Evolutionary conservation across 2,329 filamentous ascomycete genomes (phyloP).

Genomic region (Ascochyta koolunga): DNA sequence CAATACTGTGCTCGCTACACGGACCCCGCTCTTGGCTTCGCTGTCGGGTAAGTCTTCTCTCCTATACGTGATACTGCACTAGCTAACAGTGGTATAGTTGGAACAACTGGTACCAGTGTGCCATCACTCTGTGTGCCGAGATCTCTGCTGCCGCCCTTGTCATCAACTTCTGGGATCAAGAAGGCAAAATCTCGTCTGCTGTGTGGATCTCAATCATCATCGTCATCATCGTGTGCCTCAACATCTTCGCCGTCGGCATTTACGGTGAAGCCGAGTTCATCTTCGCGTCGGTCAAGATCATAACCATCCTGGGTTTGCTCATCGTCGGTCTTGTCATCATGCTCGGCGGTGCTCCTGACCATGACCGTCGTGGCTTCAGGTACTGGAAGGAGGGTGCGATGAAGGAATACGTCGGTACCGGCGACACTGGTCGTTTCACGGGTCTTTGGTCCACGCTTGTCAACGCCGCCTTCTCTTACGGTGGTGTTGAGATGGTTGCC

Average conservation of each 20-base stretch:
- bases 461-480: constrained; percentile 56
- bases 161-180: constrained; percentile 42
- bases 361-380: constrained; percentile 60
- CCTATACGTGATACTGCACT: neutral
- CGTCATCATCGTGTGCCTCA: constrained; percentile 40
- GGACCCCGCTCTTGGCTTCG: constrained; percentile 51
- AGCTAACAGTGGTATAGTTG: constrained; percentile 13
- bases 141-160: constrained; percentile 45
- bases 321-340: constrained; percentile 41
- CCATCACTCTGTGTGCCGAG: constrained; percentile 46
- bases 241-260: constrained; percentile 45
- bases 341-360: constrained; percentile 45
- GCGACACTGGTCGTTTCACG: constrained; percentile 66
- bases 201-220: constrained; percentile 47
- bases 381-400: constrained; percentile 71
- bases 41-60: constrained; percentile 9
- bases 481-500: constrained; percentile 47
- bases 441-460: constrained; percentile 63
- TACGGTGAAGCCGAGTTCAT: constrained; percentile 56
- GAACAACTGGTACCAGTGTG: constrained; percentile 41
- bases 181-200: constrained; percentile 36
- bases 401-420: constrained; percentile 57
- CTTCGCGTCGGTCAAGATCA: constrained; percentile 59
- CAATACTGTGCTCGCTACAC: constrained; percentile 50
- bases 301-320: constrained; percentile 44